phyloP scores from a whole-genome alignment of 2,329 filamentous ascomycete species.

The Knufia fluminis region DNA sequence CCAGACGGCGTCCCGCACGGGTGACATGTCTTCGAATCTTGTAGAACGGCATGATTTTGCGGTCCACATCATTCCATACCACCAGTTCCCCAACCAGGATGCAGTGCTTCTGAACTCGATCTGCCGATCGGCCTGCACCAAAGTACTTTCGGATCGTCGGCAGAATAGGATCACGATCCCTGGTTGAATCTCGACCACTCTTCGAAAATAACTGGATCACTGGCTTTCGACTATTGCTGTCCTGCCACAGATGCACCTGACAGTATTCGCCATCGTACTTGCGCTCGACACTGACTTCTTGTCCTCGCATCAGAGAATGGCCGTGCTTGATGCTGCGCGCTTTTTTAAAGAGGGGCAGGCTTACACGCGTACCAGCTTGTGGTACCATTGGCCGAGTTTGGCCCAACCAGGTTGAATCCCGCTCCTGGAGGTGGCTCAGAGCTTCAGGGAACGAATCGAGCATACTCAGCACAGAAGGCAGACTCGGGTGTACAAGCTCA shows the following conservation, averaged over 20 bases:
- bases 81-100: conserved; percentile 77
- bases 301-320: conserved; percentile 47
- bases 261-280: conserved; percentile 88
- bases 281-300: conserved; percentile 53
- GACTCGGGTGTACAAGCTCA: conserved; percentile 39
- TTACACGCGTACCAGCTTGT: conserved; percentile 48
- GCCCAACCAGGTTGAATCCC: conserved; percentile 1
- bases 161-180: conserved; percentile 55
- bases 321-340: conserved; percentile 62
- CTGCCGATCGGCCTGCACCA: conserved; percentile 47
- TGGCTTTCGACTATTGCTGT: conserved; percentile 33
- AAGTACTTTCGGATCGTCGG: conserved; percentile 56
- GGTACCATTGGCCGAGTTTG: conserved; percentile 35
- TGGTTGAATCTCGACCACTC: conserved; percentile 68
- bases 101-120: conserved; percentile 53
- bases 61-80: conserved; percentile 60
- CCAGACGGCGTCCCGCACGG: conserved; percentile 60
- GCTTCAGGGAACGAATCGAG: conserved; percentile 51
- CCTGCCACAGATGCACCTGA: conserved; percentile 70
- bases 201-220: conserved; percentile 80
- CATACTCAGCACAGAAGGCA: conserved; percentile 49
- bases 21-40: conserved; percentile 71
- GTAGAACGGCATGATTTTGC: conserved; percentile 64
- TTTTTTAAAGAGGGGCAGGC: conserved; percentile 50
- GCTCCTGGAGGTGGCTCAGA: conserved; percentile 8